Percentiles rank a stretch among this genome's conserved stretches.
phyloP scores from a whole-genome alignment of 2,329 filamentous ascomycete species.

The Pseudogymnoascus sp. region DNA sequence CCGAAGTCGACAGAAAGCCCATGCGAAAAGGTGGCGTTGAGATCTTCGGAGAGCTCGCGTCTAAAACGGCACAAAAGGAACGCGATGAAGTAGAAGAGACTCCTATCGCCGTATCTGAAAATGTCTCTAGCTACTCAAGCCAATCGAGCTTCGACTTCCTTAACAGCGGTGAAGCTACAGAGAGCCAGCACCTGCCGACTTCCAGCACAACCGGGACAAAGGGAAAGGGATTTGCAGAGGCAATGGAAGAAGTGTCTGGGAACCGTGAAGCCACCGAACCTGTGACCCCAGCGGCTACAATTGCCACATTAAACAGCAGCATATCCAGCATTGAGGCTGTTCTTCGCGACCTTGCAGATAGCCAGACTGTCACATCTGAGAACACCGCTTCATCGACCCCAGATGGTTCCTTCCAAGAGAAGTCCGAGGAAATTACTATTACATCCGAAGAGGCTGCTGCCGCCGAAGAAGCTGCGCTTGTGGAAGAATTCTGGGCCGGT shows the following conservation, averaged over 20 bases:
- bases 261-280: not conserved
- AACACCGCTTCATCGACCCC: not conserved
- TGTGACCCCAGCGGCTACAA: not conserved
- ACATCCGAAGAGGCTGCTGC: not conserved
- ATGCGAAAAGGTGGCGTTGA: slow-evolving; percentile 20
- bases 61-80: not conserved
- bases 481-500: not conserved
- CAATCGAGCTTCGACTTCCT: slow-evolving; percentile 3
- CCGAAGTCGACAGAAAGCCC: slow-evolving; percentile 19
- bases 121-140: not conserved
- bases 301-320: not conserved
- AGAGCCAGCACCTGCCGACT: not conserved
- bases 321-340: not conserved
- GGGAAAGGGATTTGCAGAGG: not conserved
- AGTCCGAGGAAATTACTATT: not conserved
- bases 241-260: not conserved
- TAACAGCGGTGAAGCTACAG: not conserved
- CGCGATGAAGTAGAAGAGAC: not conserved
- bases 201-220: not conserved
- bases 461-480: not conserved
- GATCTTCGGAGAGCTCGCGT: slow-evolving; percentile 9
- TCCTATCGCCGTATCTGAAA: not conserved
- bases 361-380: not conserved
- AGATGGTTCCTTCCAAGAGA: not conserved
- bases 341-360: not conserved